Evolutionary conservation across 2,329 filamentous ascomycete genomes (phyloP).

Genomic region (Diaporthe batatas): DNA sequence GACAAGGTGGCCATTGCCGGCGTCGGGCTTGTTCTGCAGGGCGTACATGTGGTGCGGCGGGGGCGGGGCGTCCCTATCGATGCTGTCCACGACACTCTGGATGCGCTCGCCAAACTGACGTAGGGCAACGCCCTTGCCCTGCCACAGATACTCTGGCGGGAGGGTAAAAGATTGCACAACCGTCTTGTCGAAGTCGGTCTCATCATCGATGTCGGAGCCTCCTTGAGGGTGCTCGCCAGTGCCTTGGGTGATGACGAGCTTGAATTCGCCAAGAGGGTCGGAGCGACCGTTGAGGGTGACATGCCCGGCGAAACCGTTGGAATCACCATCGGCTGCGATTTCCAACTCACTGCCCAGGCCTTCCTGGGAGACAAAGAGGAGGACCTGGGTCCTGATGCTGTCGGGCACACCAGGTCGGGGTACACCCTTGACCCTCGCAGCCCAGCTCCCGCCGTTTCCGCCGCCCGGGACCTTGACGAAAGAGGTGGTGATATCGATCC

Average conservation of each 20-base stretch:
- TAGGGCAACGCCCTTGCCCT: slow-evolving; percentile 75
- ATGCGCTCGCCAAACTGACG: slow-evolving; percentile 66
- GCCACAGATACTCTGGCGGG: slow-evolving; percentile 81
- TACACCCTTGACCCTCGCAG: slow-evolving; percentile 84
- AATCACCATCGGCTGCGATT: slow-evolving; percentile 65
- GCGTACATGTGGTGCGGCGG: slow-evolving; percentile 90
- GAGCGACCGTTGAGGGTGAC: slow-evolving; percentile 80
- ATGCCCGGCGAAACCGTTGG: slow-evolving; percentile 66
- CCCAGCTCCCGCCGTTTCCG: slow-evolving; percentile 90
- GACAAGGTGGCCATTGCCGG: slow-evolving; percentile 86
- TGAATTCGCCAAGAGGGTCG: slow-evolving; percentile 81
- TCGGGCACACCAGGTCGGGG: slow-evolving; percentile 77
- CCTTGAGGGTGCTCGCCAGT: slow-evolving; percentile 71
- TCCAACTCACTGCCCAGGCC: slow-evolving; percentile 75
- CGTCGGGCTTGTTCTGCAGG: slow-evolving; percentile 75
- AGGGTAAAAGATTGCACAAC: slow-evolving; percentile 79
- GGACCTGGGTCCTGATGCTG: slow-evolving; percentile 79
- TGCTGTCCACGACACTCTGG: slow-evolving; percentile 59
- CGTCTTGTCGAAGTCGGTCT: slow-evolving; percentile 81
- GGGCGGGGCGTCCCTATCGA: slow-evolving; percentile 68
- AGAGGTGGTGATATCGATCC: slow-evolving; percentile 89
- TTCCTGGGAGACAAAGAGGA: slow-evolving; percentile 85
- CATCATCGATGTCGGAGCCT: slow-evolving; percentile 74
- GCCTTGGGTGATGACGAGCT: slow-evolving; percentile 81
- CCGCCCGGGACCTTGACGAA: slow-evolving; percentile 95